Conservation (phyloP, 768 basidiomycete genomes). For the Pleurotus ostreatus region DNA sequence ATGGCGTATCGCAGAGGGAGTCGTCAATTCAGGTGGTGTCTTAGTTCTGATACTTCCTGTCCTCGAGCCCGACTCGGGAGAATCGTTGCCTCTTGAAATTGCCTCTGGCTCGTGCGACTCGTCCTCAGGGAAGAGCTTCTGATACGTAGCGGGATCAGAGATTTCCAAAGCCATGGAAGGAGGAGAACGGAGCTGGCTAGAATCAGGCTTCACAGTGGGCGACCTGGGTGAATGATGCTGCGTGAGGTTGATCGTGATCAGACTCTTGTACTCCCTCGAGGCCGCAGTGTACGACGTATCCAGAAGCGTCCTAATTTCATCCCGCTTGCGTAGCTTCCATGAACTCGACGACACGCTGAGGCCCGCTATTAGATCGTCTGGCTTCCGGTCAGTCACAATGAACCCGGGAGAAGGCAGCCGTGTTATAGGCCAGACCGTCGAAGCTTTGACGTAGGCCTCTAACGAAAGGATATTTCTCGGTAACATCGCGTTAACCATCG, state of each 20-base stretch:
- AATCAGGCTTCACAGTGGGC: conserved; percentile 20
- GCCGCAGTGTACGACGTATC: conserved; percentile 48
- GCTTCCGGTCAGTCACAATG: conserved; percentile 50
- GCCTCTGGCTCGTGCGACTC: conserved; percentile 24
- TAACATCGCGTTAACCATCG: conserved; percentile 76
- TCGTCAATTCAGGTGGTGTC: conserved; percentile 10
- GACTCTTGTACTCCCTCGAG: conserved; percentile 46
- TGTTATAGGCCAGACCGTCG: conserved; percentile 61
- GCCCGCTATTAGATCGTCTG: conserved; percentile 37
- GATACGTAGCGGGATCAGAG: background rate
- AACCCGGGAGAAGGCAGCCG: conserved; percentile 66
- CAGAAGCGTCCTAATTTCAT: conserved; percentile 56
- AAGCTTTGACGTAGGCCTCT: conserved; percentile 67
- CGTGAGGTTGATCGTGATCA: conserved; percentile 25
- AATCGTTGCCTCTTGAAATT: background rate
- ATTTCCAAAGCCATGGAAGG: background rate
- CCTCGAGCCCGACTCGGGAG: conserved; percentile 17
- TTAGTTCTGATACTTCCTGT: no score
- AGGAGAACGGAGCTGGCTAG: conserved; percentile 33
- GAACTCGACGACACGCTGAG: conserved; percentile 20
- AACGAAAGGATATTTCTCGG: conserved; percentile 70
- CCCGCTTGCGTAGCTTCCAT: conserved; percentile 62
- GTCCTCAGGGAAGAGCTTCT: conserved; percentile 13
- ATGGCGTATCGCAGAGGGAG: background rate
- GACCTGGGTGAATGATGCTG: background rate